Conservation (phyloP, 257 asterid genomes). For the Catharanthus roseus region DNA sequence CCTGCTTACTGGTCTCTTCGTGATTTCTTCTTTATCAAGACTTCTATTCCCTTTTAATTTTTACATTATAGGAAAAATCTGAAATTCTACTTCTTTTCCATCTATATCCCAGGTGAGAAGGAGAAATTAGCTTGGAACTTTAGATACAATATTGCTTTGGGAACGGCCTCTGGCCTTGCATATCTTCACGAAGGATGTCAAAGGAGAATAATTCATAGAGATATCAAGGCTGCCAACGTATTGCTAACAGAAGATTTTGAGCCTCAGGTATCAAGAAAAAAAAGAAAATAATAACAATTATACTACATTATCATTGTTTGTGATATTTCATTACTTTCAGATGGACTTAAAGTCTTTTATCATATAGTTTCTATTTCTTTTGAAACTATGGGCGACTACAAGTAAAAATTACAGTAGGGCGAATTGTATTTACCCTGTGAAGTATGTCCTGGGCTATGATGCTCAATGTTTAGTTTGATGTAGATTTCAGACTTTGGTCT, state of each 20-base stretch:
- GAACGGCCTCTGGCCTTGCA: constrained; percentile 73
- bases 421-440: not conserved
- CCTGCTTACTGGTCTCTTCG: constrained; percentile 50
- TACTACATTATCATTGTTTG: not conserved
- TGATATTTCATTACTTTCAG: not conserved
- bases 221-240: constrained; percentile 87
- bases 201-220: constrained; percentile 85
- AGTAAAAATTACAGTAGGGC: not conserved
- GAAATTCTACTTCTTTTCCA: constrained; percentile 8
- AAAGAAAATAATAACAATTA: not conserved
- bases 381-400: not conserved
- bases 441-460: constrained; percentile 10
- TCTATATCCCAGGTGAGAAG: constrained; percentile 36
- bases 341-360: not conserved
- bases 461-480: constrained; percentile 23
- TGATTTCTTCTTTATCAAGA: constrained; percentile 9
- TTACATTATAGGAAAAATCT: constrained; percentile 3
- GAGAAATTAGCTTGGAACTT: constrained; percentile 52
- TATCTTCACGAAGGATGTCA: constrained; percentile 98
- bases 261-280: constrained; percentile 52
- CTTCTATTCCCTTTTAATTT: not conserved
- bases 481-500: constrained; percentile 97
- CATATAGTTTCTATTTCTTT: not conserved
- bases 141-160: constrained; percentile 67
- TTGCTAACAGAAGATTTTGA: constrained; percentile 78